phyloP scores from a whole-genome alignment of 495 filamentous ascomycete genomes.

The Parathielavia appendiculata region DNA sequence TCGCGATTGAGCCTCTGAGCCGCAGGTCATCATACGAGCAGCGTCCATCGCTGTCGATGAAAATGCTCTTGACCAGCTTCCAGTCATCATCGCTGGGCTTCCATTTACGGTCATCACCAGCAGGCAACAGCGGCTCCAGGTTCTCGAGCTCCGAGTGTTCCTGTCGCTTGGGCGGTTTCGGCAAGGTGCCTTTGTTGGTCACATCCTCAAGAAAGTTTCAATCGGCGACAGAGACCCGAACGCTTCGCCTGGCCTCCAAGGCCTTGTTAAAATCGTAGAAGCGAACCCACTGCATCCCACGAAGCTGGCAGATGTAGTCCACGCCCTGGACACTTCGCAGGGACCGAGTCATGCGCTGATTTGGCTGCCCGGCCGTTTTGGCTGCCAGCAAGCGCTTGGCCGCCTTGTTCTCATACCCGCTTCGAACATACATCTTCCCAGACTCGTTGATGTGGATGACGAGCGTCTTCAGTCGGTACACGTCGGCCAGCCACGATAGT shows the following conservation, averaged over 20 bases:
- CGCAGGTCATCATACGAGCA: constrained; percentile 22
- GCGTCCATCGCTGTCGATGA: constrained; percentile 18
- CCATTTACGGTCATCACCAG: constrained; percentile 13
- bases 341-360: constrained; percentile 27
- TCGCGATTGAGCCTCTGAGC: constrained; percentile 12
- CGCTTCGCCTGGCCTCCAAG: neutral
- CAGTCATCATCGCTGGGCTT: constrained; percentile 21
- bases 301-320: constrained; percentile 36
- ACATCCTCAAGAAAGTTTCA: constrained; percentile 36
- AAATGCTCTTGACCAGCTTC: constrained; percentile 24
- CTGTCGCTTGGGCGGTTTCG: constrained; percentile 12
- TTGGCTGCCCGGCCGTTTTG: constrained; percentile 33
- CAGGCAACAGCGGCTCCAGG: constrained; percentile 18
- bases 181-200: constrained; percentile 17
- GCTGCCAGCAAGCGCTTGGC: constrained; percentile 16
- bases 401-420: constrained; percentile 23
- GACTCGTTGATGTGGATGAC: constrained; percentile 37
- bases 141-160: constrained; percentile 26
- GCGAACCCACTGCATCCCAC: constrained; percentile 34
- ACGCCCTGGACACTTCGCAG: constrained; percentile 38
- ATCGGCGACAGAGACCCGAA: constrained; percentile 24
- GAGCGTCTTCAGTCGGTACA: constrained; percentile 31
- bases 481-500: constrained; percentile 28
- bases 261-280: constrained; percentile 32
- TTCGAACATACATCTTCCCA: constrained; percentile 17